These are phyloP conservation scores for Calonectria pseudoreteaudii DNA, from an alignment of 2,329 filamentous ascomycete species.

Conservation along the genomic window DNA sequence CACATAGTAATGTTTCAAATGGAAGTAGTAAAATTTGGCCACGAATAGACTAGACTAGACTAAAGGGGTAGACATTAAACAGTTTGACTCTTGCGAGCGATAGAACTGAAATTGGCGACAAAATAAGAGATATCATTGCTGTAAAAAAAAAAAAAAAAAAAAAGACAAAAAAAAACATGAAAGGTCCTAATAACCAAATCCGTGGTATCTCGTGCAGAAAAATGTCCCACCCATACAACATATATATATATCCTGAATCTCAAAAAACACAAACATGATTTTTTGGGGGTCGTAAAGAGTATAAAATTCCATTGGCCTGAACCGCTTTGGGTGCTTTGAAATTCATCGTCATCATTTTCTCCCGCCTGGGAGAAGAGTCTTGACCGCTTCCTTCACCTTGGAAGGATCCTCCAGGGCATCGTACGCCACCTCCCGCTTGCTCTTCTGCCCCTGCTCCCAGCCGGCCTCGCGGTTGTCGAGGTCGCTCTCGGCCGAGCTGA, in stretches of 20 bases:
- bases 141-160: too few relatives aligned
- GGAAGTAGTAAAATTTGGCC: background rate
- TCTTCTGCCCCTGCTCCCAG: slow-evolving; percentile 56
- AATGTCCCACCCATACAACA: slow-evolving; percentile 14
- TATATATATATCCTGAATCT: too few relatives aligned
- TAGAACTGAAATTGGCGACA: background rate
- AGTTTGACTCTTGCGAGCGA: background rate
- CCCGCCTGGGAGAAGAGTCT: slow-evolving; percentile 41
- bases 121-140: slow-evolving; percentile 14
- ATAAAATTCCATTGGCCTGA: too few relatives aligned
- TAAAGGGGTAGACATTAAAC: slow-evolving; percentile 5
- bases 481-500: slow-evolving; percentile 66
- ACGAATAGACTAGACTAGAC: slow-evolving; percentile 18
- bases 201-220: slow-evolving; percentile 36
- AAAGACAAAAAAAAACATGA: too few relatives aligned
- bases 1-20: background rate
- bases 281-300: slow-evolving; percentile 34
- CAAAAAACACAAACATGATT: too few relatives aligned
- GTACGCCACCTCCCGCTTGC: slow-evolving; percentile 64
- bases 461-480: slow-evolving; percentile 58
- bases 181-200: slow-evolving; percentile 17
- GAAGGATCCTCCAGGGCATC: slow-evolving; percentile 64
- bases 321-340: too few relatives aligned
- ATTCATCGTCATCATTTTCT: slow-evolving; percentile 30
- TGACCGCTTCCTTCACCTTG: slow-evolving; percentile 54